These are phyloP conservation scores for Oryza officinalis DNA, from an alignment of 176 grass and related monocot genomes.

Conservation along the genomic window DNA sequence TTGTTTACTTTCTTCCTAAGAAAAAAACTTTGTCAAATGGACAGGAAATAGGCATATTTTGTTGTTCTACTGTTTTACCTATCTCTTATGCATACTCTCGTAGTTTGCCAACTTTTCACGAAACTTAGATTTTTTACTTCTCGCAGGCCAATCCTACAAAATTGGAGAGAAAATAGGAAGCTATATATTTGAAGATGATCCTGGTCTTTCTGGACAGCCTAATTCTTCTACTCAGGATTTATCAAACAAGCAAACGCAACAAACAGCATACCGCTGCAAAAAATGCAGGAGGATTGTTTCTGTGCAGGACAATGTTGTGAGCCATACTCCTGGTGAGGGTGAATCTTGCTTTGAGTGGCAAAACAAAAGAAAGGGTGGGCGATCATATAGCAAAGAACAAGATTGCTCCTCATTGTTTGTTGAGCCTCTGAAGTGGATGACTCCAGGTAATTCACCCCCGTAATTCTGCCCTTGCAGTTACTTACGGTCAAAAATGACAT, in stretches of 20 bases:
- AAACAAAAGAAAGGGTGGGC: slow-evolving; percentile 50
- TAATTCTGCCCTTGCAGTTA: not conserved
- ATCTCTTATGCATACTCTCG: not conserved
- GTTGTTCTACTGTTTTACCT: not conserved
- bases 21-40: not conserved
- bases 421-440: slow-evolving; percentile 98
- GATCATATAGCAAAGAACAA: slow-evolving; percentile 53
- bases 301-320: slow-evolving; percentile 70
- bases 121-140: not conserved
- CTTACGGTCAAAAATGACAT: not conserved
- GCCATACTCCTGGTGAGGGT: slow-evolving; percentile 68
- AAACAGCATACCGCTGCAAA: slow-evolving; percentile 78
- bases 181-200: slow-evolving; percentile 76
- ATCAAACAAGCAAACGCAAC: slow-evolving; percentile 24
- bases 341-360: slow-evolving; percentile 80
- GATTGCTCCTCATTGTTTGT: slow-evolving; percentile 85
- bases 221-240: slow-evolving; percentile 36
- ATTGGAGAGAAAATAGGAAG: slow-evolving; percentile 68
- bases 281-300: slow-evolving; percentile 85
- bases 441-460: slow-evolving; percentile 50
- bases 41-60: no score
- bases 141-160: slow-evolving; percentile 69
- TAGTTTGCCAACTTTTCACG: not conserved
- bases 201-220: slow-evolving; percentile 49
- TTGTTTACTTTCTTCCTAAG: not conserved